phyloP scores from a whole-genome alignment of 345 rosid genomes.

The Geranium brycei region DNA sequence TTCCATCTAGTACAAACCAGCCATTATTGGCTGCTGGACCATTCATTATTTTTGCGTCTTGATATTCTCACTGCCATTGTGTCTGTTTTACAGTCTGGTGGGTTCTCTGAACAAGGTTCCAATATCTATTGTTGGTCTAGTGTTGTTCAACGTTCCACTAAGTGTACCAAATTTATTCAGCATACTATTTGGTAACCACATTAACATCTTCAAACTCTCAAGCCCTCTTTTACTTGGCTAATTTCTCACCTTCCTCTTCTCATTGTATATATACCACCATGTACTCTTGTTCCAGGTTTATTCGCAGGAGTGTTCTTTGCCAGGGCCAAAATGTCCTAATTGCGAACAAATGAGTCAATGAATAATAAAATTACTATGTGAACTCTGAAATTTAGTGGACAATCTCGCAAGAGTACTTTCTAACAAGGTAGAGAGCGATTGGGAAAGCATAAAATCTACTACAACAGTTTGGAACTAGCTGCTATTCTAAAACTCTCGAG shows the following conservation, averaged over 20 bases:
- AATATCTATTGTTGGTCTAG: conserved; percentile 57
- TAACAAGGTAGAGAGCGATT: too few species aligned
- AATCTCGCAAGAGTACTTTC: too few species aligned
- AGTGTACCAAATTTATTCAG: conserved; percentile 68
- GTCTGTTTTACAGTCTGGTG: conserved; percentile 42
- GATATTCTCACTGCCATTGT: not conserved
- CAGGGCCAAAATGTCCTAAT: conserved; percentile 75
- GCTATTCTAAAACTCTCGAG: not conserved
- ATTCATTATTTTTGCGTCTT: not conserved
- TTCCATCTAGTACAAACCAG: too few species aligned
- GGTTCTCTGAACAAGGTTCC: conserved; percentile 94
- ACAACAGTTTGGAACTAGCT: not conserved
- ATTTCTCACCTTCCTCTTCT: not conserved
- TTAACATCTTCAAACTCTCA: not conserved
- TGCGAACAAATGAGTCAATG: not conserved
- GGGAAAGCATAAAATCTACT: too few species aligned
- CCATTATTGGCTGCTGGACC: too few species aligned
- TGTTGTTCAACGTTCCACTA: conserved; percentile 67
- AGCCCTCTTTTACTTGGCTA: not conserved
- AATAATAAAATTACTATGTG: not conserved
- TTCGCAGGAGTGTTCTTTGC: conserved; percentile 79
- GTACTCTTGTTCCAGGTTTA: conserved; percentile 42
- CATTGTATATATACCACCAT: not conserved
- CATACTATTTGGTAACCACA: conserved; percentile 60
- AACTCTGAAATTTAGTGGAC: not conserved